Conservation (phyloP, 192 early-diverging fungal genomes). For the Glomus cerebriforme region DNA sequence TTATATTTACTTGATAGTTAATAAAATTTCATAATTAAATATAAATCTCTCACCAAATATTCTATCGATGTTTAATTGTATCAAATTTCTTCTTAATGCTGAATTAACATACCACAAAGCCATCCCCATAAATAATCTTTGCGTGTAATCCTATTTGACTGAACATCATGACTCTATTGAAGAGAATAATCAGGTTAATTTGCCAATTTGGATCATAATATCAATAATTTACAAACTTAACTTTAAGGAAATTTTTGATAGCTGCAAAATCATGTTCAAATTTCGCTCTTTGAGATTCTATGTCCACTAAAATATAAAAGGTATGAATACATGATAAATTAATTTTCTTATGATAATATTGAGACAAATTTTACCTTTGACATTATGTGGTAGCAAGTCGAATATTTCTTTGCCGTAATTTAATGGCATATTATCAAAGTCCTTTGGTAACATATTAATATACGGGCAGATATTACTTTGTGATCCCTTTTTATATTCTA, state of each 20-base stretch:
- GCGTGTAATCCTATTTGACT: slow-evolving; percentile 30
- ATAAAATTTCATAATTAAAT: too few relatives aligned
- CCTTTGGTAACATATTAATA: slow-evolving; percentile 49
- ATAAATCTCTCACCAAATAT: too few relatives aligned
- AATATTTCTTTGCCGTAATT: slow-evolving; percentile 41
- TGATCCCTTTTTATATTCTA: slow-evolving; percentile 38
- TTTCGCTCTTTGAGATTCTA: slow-evolving; percentile 48
- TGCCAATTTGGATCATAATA: background rate
- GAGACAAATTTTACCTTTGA: slow-evolving; percentile 37
- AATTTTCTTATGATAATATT: background rate
- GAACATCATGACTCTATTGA: background rate
- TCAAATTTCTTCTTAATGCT: too few relatives aligned
- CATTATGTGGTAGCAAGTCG: slow-evolving; percentile 42
- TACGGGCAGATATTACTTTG: slow-evolving; percentile 46
- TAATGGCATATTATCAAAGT: slow-evolving; percentile 58
- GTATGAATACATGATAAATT: background rate
- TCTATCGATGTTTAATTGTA: too few relatives aligned
- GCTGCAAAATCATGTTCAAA: slow-evolving; percentile 47
- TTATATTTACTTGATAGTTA: background rate
- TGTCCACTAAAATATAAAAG: slow-evolving; percentile 38
- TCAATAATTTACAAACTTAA: background rate
- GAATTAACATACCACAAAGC: slow-evolving; percentile 53
- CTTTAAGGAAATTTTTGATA: slow-evolving; percentile 32
- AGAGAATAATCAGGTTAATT: background rate
- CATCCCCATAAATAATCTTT: slow-evolving; percentile 60